Base-by-base conservation (phyloP, 2,329 filamentous ascomycete species). In the Cladosporium sphaerospermum region DNA sequence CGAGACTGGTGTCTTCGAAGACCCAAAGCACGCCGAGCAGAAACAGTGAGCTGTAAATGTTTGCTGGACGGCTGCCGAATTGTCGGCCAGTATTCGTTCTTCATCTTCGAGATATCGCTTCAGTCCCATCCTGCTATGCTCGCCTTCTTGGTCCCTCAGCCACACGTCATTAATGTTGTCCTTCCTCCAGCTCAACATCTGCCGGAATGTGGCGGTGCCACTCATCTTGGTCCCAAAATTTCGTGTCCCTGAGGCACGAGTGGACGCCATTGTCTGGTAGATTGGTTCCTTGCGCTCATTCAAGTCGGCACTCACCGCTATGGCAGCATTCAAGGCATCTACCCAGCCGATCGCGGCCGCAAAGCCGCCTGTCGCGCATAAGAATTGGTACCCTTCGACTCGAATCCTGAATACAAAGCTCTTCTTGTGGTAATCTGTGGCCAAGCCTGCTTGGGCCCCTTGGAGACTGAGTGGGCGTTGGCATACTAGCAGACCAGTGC, bases 351-450 rank as follows among this genome's bases (percentile, higher is more conserved):
- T 33, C n/a, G 37, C 41, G 14, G 18, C 44, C 9, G 42, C 19
- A 14, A 40, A 28, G 41, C 32, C 11, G 32, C 47, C 48, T 31
- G 52, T 42, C n/a, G 52, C 52, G 16, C 52, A 46, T 10, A 54
- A 46, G 37, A 54, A 52, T 34, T 54, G 53, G 11, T 45, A 28
- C 31, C 53, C 53, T 19, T 54, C 53, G 36, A 43, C 47, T 33
- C 53, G 53, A n/a, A 54, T 34, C 37, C 53, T 49, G 33, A 54
- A 41, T 11, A 52, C 53, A 48, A 45, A 37, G 16, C 47, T 40
- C 19, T 48, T 37, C 28, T 33, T 23, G 18, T 45, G 13, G 48
- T 54, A 54, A 41, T 54, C 53, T 32, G 43, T 33, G 28, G 53
- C 53, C 18, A 54, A 36, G 18, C 53, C 53, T n/a, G 53, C 53